Conservation (phyloP, 352 stramenopile genomes). For the Globisporangium yorkense region DNA sequence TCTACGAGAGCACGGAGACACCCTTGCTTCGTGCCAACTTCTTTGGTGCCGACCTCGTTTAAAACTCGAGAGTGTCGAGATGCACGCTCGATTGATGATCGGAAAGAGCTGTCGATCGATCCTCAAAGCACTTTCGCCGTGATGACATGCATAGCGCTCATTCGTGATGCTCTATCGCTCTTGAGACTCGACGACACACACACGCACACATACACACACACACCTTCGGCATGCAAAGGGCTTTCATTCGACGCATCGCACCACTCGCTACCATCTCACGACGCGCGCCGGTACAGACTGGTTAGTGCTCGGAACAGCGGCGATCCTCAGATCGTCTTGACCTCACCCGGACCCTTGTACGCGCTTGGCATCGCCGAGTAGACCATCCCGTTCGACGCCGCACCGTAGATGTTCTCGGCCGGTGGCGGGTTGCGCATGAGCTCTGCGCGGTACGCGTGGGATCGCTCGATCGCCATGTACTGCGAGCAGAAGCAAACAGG, state of each 20-base stretch:
- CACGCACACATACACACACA: neutral
- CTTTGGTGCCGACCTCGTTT: no score
- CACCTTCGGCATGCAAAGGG: neutral
- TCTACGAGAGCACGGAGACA: no score
- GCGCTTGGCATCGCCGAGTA: constrained; percentile 60
- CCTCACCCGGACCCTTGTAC: constrained; percentile 47
- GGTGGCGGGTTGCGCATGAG: constrained; percentile 79
- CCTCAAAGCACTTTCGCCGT: no score
- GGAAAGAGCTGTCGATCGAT: no score
- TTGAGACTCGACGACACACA: neutral
- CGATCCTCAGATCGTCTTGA: constrained; percentile 66
- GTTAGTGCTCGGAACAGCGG: neutral
- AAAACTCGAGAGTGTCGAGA: no score
- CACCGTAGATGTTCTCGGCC: constrained; percentile 69
- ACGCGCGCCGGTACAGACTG: no score
- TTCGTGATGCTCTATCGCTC: neutral
- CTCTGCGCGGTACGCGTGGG: constrained; percentile 72
- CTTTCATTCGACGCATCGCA: neutral
- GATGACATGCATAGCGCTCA: no score
- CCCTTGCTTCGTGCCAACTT: no score
- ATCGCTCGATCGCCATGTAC: constrained; percentile 73
- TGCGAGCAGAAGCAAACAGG: constrained; percentile 6
- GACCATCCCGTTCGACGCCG: constrained; percentile 33
- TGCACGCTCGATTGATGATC: no score
- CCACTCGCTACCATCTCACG: neutral